Base-by-base conservation (phyloP, 2,329 filamentous ascomycete species). In the Curvularia lunata region DNA sequence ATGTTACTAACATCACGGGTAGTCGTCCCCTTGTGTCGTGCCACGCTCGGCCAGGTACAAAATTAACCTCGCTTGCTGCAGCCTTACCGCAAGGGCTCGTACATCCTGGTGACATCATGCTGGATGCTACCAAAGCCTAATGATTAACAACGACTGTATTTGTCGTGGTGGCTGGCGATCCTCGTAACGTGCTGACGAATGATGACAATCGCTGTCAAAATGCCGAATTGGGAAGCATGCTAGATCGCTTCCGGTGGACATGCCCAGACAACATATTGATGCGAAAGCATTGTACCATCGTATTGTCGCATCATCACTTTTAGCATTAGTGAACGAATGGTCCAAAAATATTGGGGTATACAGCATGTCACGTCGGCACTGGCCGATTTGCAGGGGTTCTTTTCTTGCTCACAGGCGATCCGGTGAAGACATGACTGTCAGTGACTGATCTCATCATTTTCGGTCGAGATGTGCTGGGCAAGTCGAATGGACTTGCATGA, bases 401-500 rank as follows among this genome's bases (percentile, higher is more conserved):
- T 42, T 50, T 67, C 46, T 55, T 69, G 32, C 65, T 68, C 3
- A 71, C 53, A 3, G 70, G 71, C 8, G 68, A 72, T 1, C 71
- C 71, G 1, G 65, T 71, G 21, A 59, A 61, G 3, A 67, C 49
- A 10, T 63, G 55, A 12, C 57, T 51, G 13, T 68, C 63, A 1
- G 61, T 62, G 16, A 62, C 61, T 4, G 68, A 56, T 43, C 62
- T 68, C 27, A 52, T 50, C 23, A 67, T 56, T 5, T 54, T 54
- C 6, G 66, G 54, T 4, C 54, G 65, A 28, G 56, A 55, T 13
- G 62, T 66, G 46, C 72, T 75, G 7, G 73, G 72, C 48, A 74
- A 34, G 64, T 76, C 73, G 34, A 76, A 76, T 0, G 72, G 71
- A 52, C 72, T 75, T 2, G 63, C 68, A 18, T 69, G 65, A 19